Evolutionary conservation across 1,284 basidiomycete genomes (phyloP).

Genomic region (Pyrrhoderma noxium): DNA sequence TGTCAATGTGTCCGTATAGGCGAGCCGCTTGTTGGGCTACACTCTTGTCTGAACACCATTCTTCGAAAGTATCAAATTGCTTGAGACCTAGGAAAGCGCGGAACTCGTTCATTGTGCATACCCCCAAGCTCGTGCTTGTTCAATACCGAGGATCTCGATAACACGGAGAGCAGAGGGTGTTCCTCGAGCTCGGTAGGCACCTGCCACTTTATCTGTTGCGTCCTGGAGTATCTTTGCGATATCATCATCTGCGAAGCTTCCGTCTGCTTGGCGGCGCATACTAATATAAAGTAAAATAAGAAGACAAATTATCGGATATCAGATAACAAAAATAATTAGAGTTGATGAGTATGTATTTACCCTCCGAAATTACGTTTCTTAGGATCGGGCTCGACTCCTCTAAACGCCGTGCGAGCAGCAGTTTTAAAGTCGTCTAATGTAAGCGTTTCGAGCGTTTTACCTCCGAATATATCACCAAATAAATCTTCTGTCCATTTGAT

Average conservation of each 20-base stretch:
- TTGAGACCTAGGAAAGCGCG: constrained; percentile 41
- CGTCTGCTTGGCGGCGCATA: constrained; percentile 26
- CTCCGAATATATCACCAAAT: constrained; percentile 29
- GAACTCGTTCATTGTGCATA: constrained; percentile 52
- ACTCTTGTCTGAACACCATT: constrained; percentile 47
- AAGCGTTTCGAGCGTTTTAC: constrained; percentile 29
- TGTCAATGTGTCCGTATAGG: constrained; percentile 47
- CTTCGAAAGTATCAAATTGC: constrained; percentile 39
- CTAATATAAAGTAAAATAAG: constrained; percentile 17
- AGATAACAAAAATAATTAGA: constrained; percentile 11
- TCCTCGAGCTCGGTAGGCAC: constrained; percentile 38
- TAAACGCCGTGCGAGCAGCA: constrained; percentile 21
- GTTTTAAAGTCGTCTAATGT: constrained; percentile 26
- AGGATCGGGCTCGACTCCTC: constrained; percentile 24
- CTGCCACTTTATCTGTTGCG: constrained; percentile 38
- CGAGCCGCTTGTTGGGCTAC: constrained; percentile 41
- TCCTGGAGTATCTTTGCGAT: constrained; percentile 36
- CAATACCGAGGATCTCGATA: constrained; percentile 40
- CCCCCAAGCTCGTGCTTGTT: constrained; percentile 36
- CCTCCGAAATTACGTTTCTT: constrained; percentile 31
- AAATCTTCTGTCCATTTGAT: constrained; percentile 35
- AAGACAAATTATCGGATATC: not conserved
- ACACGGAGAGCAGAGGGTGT: constrained; percentile 34
- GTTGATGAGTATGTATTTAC: constrained; percentile 18
- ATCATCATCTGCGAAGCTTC: constrained; percentile 35